A percentile compares a stretch with the other conserved stretches of the same genome.
Conservation (phyloP, 352 stramenopile species). For the Phytophthora multivora region DNA sequence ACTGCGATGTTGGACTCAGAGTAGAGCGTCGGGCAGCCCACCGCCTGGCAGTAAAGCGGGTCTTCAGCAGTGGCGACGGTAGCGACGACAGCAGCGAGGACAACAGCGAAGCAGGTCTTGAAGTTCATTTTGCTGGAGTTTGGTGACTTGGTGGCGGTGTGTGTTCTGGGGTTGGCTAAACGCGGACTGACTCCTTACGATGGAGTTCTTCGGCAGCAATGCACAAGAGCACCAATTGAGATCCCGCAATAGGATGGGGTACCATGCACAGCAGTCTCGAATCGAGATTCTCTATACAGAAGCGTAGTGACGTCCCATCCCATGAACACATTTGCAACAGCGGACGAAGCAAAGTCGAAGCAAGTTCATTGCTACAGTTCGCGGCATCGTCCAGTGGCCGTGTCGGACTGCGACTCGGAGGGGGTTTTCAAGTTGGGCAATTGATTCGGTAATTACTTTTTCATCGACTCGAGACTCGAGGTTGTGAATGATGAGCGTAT, state of each 20-base stretch:
- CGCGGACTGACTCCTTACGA: constrained; percentile 19
- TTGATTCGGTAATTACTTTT: too few relatives aligned
- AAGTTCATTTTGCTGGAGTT: constrained; percentile 24
- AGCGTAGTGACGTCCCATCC: constrained; percentile 13
- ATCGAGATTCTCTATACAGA: constrained; percentile 7
- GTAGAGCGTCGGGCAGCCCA: constrained; percentile 19
- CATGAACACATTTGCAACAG: constrained; percentile 7
- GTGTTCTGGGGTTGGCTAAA: constrained; percentile 16
- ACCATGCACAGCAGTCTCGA: constrained; percentile 4
- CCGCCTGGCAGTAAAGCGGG: constrained; percentile 17
- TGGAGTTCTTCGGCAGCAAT: not conserved
- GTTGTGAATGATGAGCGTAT: too few relatives aligned
- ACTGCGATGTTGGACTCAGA: constrained; percentile 13
- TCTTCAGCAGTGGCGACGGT: constrained; percentile 13
- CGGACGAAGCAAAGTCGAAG: not conserved
- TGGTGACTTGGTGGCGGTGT: not conserved
- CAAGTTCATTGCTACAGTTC: not conserved
- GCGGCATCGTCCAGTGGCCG: too few relatives aligned
- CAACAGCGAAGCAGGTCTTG: constrained; percentile 25
- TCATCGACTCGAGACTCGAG: too few relatives aligned
- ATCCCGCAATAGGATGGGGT: constrained; percentile 18
- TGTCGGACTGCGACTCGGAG: too few relatives aligned
- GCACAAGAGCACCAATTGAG: constrained; percentile 8
- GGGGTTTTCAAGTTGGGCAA: too few relatives aligned
- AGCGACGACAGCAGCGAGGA: constrained; percentile 16